Base-by-base conservation (phyloP, 352 stramenopile genomes). In the Globisporangium acanthophoron region DNA sequence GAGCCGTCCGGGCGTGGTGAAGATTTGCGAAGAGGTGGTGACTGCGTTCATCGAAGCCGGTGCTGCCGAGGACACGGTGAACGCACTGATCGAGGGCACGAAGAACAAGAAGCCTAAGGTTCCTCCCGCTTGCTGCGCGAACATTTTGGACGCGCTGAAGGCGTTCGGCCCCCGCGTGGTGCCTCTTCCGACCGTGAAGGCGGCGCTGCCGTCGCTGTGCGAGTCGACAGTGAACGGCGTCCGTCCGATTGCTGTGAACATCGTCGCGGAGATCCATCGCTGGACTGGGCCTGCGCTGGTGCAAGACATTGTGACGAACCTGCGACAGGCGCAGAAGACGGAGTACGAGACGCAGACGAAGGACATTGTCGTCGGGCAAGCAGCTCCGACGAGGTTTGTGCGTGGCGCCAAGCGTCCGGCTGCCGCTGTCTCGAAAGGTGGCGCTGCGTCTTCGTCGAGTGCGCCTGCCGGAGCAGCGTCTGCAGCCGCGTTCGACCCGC, bases 101-200 rank as follows among this genome's bases (percentile, higher is more conserved):
- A 89, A 85, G 44, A 92, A 94, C 61, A 88, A 87, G 44, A 96
- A 96, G 53, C 87, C 85, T 1, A 96, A 96, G 33, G 85, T 93
- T 0, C 85, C 87, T 20, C 83, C 87, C 12, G 83, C 80, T 0
- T 94, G 87, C 75, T 66, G 80, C 0, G 64, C 67, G 3, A 78
- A 67, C 52, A 80, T 86, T 13, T 59, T 94, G 0, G 85, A 94
- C 39, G 71, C 76, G 8, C 69, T 96, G 24, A 88, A 89, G 56
- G 80, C 76, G 7, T 96, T 92, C 51, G 87, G 87, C n/a, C 85
- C 85, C 0, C 76, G 74, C 13, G 71, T 92, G 7, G 63, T 94
- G 11, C 80, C 87, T 5, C 40, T 96, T 11, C 74, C 79, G 61
- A 64, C 70, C 0, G 71, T 96, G n/a, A 93, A 92, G 41, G 67